phyloP scores from a whole-genome alignment of 2,329 filamentous ascomycete genomes.

The Botrytis cinerea region DNA sequence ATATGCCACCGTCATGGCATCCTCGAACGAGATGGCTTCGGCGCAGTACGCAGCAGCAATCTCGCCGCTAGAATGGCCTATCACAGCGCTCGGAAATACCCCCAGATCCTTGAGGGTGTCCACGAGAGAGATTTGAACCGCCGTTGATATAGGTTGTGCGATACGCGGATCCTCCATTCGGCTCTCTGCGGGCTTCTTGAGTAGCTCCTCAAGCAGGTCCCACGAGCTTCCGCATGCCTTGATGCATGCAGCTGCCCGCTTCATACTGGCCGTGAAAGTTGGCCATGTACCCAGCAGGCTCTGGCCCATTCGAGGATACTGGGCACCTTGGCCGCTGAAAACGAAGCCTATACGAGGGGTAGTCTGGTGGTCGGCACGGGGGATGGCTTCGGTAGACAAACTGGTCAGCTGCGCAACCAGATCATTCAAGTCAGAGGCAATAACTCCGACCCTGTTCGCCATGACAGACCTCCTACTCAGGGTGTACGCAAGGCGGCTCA shows the following conservation, averaged over 20 bases:
- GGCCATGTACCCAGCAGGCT: too few relatives aligned
- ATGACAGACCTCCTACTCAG: background rate
- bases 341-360: slow-evolving; percentile 21
- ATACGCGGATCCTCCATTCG: slow-evolving; percentile 43
- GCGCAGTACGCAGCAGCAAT: slow-evolving; percentile 39
- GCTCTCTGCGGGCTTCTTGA: slow-evolving; percentile 40
- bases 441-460: background rate
- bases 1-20: slow-evolving; percentile 37
- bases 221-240: slow-evolving; percentile 38
- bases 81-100: slow-evolving; percentile 37
- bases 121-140: slow-evolving; percentile 50
- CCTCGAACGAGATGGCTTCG: slow-evolving; percentile 29
- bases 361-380: background rate
- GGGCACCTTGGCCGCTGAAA: slow-evolving; percentile 32
- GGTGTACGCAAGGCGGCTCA: background rate
- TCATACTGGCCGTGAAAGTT: too few relatives aligned
- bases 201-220: slow-evolving; percentile 39
- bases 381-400: background rate
- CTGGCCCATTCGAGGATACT: slow-evolving; percentile 23
- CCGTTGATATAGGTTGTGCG: slow-evolving; percentile 48
- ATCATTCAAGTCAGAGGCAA: background rate
- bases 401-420: too few relatives aligned
- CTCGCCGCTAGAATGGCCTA: slow-evolving; percentile 40
- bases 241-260: too few relatives aligned
- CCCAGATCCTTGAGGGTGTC: slow-evolving; percentile 44